Evolutionary conservation across 176 grass and related monocot species (phyloP).

Genomic region (Microstegium vimineum): DNA sequence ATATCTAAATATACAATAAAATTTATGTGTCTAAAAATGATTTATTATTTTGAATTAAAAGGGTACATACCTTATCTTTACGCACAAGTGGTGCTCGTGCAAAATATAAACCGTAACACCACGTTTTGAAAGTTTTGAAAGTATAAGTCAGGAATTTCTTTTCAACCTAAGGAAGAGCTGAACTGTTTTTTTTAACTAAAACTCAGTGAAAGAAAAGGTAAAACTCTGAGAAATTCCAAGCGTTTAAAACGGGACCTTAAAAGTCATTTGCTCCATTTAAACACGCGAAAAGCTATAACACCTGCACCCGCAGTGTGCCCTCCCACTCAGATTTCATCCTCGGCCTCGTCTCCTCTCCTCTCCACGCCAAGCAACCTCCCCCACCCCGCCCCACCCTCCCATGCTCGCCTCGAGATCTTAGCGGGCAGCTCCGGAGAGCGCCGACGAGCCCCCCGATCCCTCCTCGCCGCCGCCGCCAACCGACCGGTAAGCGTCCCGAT

Average conservation of each 20-base stretch:
- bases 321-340: slow-evolving; percentile 23
- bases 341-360: not conserved
- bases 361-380: slow-evolving; percentile 33
- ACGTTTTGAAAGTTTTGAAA: not conserved
- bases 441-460: slow-evolving; percentile 21
- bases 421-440: slow-evolving; percentile 21
- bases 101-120: not conserved
- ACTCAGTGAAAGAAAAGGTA: too few species aligned
- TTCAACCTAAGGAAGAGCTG: not conserved
- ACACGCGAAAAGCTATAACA: not conserved
- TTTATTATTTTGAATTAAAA: too few species aligned
- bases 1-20: too few species aligned
- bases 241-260: not conserved
- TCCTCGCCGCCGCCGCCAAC: slow-evolving; percentile 5
- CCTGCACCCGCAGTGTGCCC: not conserved
- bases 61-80: not conserved
- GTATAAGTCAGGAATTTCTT: not conserved
- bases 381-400: slow-evolving; percentile 3
- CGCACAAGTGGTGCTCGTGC: not conserved
- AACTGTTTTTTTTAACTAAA: not conserved
- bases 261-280: not conserved
- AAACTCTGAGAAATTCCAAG: not conserved
- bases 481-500: slow-evolving; percentile 37
- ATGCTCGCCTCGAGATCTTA: slow-evolving; percentile 55
- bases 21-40: too few species aligned